Conservation (phyloP, 371 early-diverging fungal genomes). For the Synchytrium microbalum region DNA sequence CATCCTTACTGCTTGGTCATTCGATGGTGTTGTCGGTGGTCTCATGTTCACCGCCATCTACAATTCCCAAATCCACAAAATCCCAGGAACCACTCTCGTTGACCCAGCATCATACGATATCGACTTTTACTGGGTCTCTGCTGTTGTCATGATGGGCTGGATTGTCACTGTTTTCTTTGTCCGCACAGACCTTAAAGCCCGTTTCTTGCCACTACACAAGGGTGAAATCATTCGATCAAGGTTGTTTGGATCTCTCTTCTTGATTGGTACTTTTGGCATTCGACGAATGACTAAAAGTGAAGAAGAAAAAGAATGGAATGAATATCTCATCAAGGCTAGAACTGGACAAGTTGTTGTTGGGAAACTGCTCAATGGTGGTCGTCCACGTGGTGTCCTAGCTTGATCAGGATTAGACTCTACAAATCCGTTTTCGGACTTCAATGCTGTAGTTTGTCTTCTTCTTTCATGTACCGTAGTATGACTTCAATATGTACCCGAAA, state of each 20-base stretch:
- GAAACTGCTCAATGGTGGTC: neutral
- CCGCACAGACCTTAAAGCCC: slow-evolving; percentile 46
- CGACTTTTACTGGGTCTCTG: slow-evolving; percentile 48
- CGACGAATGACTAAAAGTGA: neutral
- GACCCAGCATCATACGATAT: neutral
- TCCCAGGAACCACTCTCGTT: neutral
- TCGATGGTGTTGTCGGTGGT: slow-evolving; percentile 19
- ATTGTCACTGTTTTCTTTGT: slow-evolving; percentile 41
- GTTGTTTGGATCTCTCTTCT: neutral
- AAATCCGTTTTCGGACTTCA: too few relatives aligned
- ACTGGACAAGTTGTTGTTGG: neutral
- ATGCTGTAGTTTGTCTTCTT: too few relatives aligned
- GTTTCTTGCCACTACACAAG: slow-evolving; percentile 10
- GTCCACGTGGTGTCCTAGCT: slow-evolving; percentile 11
- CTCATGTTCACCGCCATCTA: slow-evolving; percentile 51
- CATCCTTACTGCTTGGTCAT: slow-evolving; percentile 16
- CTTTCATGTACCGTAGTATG: too few relatives aligned
- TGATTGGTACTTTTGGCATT: neutral
- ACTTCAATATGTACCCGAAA: too few relatives aligned
- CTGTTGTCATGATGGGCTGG: slow-evolving; percentile 37
- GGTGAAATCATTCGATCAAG: neutral
- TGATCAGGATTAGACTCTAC: slow-evolving; percentile 7
- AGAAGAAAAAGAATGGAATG: neutral
- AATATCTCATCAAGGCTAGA: neutral
- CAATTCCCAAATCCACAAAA: slow-evolving; percentile 19